Evolutionary conservation across 1,139 yeast species (phyloP), one percentile per base, ranked within the genome.

Genomic region (Suhomyces choctaworum): DNA sequence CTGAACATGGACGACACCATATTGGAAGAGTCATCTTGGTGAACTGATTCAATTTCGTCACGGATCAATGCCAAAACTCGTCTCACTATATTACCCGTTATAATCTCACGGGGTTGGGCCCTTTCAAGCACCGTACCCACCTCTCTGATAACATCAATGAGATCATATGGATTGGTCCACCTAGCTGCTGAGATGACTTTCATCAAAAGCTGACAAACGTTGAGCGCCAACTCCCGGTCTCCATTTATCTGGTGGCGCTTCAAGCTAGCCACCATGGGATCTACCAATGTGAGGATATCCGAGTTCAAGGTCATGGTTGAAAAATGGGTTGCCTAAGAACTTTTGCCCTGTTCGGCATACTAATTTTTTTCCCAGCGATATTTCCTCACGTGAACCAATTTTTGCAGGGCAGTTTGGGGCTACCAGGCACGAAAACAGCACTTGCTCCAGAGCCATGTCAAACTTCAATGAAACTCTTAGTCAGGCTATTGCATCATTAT

Each of bases 41-140:
- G 61, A 26, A 73, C 74, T 24, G 80, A 76, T 41, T 82, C 89
- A 32, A 83, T 76, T 56, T 90, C 96, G 50, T 94, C 97, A 47
- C 98, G 73, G 39, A 92, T 81, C 40, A 88, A 69, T 1, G 95
- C 92, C 47, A 94, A 69, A 2, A 92, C 92, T 56, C 98, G 75
- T 58, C 97, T 78, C 14, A 92, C 86, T 31, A 92, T 82, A 57
- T 92, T 94, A 5, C 97, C 98, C 34, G 94, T 79, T 8, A 90
- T 78, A 47, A 89, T 81, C 51, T 90, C 96, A 46, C 82, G 70
- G 5, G 92, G 90, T 47, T 79, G 83, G 2, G 90, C 85, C 23
- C 68, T 71, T 24, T 77, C 77, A 27, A 83, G 56, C 16, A 72
- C 62, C 27, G 62, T 64, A 2, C 92, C 94, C 13, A 82, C 75